Evolutionary conservation across 176 grass and related monocot species (phyloP).

Genomic region (Carex myosuroides): DNA sequence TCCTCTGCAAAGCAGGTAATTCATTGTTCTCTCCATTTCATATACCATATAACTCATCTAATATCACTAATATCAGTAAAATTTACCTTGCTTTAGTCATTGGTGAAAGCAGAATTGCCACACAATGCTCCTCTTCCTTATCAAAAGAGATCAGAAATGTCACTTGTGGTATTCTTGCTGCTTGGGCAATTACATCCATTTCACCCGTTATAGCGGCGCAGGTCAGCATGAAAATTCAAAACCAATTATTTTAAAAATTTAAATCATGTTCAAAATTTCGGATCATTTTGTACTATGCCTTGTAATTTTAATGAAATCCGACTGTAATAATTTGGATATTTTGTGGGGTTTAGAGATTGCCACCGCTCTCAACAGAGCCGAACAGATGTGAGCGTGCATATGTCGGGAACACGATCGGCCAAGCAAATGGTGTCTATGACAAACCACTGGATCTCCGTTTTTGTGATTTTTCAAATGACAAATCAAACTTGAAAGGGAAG

Average conservation of each 20-base stretch:
- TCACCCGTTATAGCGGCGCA: slow-evolving; percentile 69
- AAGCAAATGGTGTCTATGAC: slow-evolving; percentile 95
- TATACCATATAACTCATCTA: background rate
- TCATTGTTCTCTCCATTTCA: background rate
- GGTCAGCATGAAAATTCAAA: slow-evolving; percentile 29
- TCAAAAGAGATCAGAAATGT: slow-evolving; percentile 40
- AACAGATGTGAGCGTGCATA: slow-evolving; percentile 79
- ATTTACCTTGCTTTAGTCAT: background rate
- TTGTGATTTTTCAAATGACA: slow-evolving; percentile 73
- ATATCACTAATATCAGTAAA: background rate
- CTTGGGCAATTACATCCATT: slow-evolving; percentile 55
- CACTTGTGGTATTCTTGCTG: slow-evolving; percentile 68
- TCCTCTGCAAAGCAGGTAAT: background rate
- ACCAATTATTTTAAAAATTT: background rate
- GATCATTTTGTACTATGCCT: no score
- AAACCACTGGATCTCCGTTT: slow-evolving; percentile 86
- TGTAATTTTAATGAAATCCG: background rate
- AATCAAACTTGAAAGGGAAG: slow-evolving; percentile 80
- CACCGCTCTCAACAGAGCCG: slow-evolving; percentile 78
- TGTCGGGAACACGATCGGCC: slow-evolving; percentile 93
- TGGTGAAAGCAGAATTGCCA: background rate
- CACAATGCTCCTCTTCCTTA: slow-evolving; percentile 3
- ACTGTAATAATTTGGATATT: background rate
- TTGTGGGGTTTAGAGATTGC: slow-evolving; percentile 58
- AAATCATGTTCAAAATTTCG: no score